Conservation (phyloP, 2,329 filamentous ascomycete genomes). For the Gnomoniopsis sp. region DNA sequence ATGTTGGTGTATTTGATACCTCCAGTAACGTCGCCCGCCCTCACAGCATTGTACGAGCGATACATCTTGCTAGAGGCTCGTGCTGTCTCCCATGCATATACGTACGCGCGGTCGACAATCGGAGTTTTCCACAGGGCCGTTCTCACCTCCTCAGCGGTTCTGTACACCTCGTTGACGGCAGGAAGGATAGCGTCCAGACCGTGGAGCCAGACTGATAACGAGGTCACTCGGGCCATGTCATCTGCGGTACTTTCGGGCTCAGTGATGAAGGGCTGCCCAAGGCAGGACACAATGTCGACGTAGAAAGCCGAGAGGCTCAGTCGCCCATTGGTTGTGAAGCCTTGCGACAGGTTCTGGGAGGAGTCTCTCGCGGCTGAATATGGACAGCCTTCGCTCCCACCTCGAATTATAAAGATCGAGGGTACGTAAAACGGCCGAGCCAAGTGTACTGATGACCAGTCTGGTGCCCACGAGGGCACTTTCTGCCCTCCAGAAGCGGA, state of each 20-base stretch:
- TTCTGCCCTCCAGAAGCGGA: background rate
- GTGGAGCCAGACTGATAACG: background rate
- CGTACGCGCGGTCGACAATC: background rate
- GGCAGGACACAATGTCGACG: background rate
- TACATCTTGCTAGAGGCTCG: background rate
- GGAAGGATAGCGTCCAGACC: background rate
- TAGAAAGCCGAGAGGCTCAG: background rate
- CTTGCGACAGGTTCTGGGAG: background rate
- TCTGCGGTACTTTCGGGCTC: background rate
- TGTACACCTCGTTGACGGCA: background rate
- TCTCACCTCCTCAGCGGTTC: background rate
- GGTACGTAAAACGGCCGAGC: background rate
- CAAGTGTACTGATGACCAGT: background rate
- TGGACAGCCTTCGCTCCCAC: background rate
- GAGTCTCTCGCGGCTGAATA: background rate
- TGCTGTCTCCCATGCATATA: background rate
- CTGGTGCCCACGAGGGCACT: background rate
- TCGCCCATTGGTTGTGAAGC: background rate
- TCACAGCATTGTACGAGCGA: background rate
- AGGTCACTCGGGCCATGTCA: background rate
- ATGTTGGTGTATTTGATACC: background rate
- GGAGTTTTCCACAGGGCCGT: background rate
- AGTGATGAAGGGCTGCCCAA: conserved; percentile 1
- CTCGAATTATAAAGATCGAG: background rate
- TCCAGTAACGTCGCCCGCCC: background rate